Evolutionary conservation across 2,329 filamentous ascomycete genomes (phyloP), one percentile per base, ranked within the genome.

Genomic region (Alternaria viburni): DNA sequence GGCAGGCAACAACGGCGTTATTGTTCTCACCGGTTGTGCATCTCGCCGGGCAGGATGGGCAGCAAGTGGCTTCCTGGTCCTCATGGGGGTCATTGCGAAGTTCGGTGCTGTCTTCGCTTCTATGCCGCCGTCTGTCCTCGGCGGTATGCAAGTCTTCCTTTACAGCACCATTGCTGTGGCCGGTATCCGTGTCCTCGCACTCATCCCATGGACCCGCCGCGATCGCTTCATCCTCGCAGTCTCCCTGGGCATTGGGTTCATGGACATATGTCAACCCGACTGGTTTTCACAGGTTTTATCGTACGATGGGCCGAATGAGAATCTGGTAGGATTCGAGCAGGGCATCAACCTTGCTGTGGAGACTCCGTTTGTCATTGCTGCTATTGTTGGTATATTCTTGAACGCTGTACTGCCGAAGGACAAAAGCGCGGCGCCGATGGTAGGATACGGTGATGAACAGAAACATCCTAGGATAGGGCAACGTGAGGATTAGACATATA

Each of bases 311-410:
- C 51, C 68, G 3, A 81, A 81, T 67, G 70, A 76, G 28, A 76
- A 76, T 46, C 69, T 82, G 32, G 69, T 76, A 5, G 82, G 79
- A 7, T 82, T 82, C 63, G 77, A 81, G 61, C 81, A 81, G 60
- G 80, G 80, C 0, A 63, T 81, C 45, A 82, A 81, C 62, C 60
- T 82, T 26, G 79, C 80, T 43, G 78, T 82, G 6, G 75, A 82
- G 69, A 81, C 80, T 9, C 81, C 78, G 0, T 81, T 81, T 61
- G 81, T 82, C 59, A 75, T 83, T 54, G 81, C 81, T 5, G 81
- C 66, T 30, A 68, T 76, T 41, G 69, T 74, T 8, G 71, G 72
- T 10, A 66, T 83, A 0, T 79, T 83, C 43, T 65, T 84, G 65
- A 84, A 84, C 64, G 62, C 79, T n/a, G 71, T 82, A 15, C 65